Conservation (phyloP, 306 rosid genomes). For the Cucurbita maxima region DNA sequence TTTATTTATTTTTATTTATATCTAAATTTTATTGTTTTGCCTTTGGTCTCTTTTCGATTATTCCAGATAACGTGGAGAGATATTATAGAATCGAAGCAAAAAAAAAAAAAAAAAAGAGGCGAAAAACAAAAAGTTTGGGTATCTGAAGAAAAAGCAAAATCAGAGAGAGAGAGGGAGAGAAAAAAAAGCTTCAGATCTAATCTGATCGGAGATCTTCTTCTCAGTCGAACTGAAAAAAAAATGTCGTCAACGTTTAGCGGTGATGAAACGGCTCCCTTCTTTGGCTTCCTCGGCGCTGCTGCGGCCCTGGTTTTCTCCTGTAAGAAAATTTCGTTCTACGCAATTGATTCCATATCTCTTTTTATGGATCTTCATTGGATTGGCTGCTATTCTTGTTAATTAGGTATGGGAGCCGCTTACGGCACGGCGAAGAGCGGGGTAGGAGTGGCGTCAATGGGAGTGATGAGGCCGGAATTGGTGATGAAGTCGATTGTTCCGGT, state of each 20-base stretch:
- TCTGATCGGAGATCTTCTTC: not conserved
- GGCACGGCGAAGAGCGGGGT: conserved; percentile 54
- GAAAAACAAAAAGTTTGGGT: not conserved
- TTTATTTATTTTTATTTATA: too few species aligned
- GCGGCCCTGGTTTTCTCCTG: conserved; percentile 49
- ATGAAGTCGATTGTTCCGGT: conserved; percentile 57
- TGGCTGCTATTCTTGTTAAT: not conserved
- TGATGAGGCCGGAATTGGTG: conserved; percentile 54
- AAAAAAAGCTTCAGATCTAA: not conserved
- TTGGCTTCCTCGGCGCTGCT: conserved; percentile 48
- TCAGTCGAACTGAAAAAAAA: not conserved
- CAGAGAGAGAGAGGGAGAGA: not conserved
- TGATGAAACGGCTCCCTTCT: conserved; percentile 48
- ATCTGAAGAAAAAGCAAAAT: not conserved
- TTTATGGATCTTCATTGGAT: not conserved
- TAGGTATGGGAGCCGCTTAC: conserved; percentile 55
- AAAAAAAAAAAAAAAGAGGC: too few species aligned
- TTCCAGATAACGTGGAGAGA: conserved; percentile 1
- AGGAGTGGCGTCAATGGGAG: conserved; percentile 54
- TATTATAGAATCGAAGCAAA: not conserved
- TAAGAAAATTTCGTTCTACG: not conserved
- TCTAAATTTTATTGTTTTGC: too few species aligned
- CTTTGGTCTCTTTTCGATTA: not conserved
- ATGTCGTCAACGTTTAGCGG: conserved; percentile 28
- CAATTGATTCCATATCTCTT: not conserved